Conservation (phyloP, 257 asterid species). For the Rehmannia glutinosa region DNA sequence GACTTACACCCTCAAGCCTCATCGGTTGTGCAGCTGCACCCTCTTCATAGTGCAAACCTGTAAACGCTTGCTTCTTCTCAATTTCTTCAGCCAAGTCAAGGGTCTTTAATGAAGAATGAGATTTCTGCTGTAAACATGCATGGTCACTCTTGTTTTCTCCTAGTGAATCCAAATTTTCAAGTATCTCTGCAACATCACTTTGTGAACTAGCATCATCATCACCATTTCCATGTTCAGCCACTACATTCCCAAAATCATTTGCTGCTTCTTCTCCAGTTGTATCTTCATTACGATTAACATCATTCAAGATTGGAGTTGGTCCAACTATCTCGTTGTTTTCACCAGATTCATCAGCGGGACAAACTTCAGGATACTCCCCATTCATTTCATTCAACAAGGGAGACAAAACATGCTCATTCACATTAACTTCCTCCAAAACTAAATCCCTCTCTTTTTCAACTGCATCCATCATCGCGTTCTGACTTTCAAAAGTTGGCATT, state of each 20-base stretch:
- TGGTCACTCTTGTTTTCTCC: no score
- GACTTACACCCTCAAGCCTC: slow-evolving; percentile 86
- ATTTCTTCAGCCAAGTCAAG: slow-evolving; percentile 86
- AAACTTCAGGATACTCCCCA: slow-evolving; percentile 20
- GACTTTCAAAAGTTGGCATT: slow-evolving; percentile 13
- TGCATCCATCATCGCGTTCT: no score
- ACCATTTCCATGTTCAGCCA: slow-evolving; percentile 30
- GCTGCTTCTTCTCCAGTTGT: slow-evolving; percentile 27
- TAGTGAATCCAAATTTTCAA: slow-evolving; percentile 32
- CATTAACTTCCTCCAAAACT: slow-evolving; percentile 7
- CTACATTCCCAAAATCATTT: slow-evolving; percentile 27
- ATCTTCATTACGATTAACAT: slow-evolving; percentile 22
- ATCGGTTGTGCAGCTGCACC: slow-evolving; percentile 98
- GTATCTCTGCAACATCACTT: slow-evolving; percentile 31
- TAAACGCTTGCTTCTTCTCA: slow-evolving; percentile 86
- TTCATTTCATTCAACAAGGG: slow-evolving; percentile 24
- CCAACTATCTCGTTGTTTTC: slow-evolving; percentile 1
- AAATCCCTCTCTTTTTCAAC: slow-evolving; percentile 17
- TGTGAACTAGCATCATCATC: slow-evolving; percentile 34
- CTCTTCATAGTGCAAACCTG: slow-evolving; percentile 85
- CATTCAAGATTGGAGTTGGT: slow-evolving; percentile 16
- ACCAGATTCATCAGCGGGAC: slow-evolving; percentile 22
- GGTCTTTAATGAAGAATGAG: slow-evolving; percentile 40
- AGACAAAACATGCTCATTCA: slow-evolving; percentile 22
- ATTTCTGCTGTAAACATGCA: slow-evolving; percentile 35